These are phyloP conservation scores for Aspergillus felis DNA, from an alignment of 2,329 filamentous ascomycete genomes.

Conservation along the genomic window DNA sequence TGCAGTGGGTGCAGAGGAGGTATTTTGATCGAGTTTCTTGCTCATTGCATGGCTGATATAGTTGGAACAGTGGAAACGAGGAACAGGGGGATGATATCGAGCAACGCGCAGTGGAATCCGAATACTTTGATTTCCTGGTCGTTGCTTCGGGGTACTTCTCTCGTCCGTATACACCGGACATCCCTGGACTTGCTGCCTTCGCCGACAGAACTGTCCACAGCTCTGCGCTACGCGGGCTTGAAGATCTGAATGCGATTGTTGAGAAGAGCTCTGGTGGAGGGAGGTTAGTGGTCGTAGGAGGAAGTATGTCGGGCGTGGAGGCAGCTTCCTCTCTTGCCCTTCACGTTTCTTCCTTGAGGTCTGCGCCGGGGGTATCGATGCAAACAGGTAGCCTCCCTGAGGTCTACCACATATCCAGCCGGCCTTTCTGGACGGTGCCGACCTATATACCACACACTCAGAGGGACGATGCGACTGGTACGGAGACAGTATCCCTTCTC, in stretches of 20 bases:
- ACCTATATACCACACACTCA: constrained; percentile 39
- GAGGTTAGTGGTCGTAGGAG: constrained; percentile 71
- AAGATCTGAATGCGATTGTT: constrained; percentile 18
- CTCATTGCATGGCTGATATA: background rate
- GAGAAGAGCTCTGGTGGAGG: constrained; percentile 34
- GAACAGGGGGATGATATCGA: background rate
- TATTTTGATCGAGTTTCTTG: constrained; percentile 1
- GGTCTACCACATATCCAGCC: constrained; percentile 65
- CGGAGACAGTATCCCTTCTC: constrained; percentile 52
- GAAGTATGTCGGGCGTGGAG: constrained; percentile 79
- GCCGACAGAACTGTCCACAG: constrained; percentile 61
- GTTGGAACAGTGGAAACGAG: background rate
- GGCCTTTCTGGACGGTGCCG: constrained; percentile 70
- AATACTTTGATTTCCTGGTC: constrained; percentile 65
- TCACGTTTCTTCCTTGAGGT: constrained; percentile 61
- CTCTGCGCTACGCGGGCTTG: constrained; percentile 59
- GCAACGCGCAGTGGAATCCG: constrained; percentile 12
- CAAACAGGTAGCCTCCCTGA: constrained; percentile 37
- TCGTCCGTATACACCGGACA: constrained; percentile 51
- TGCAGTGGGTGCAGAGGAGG: constrained; percentile 28
- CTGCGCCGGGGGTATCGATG: constrained; percentile 43
- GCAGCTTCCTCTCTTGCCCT: constrained; percentile 68
- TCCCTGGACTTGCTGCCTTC: constrained; percentile 29
- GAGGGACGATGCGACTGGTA: constrained; percentile 2
- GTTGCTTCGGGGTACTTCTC: constrained; percentile 76